These are phyloP conservation scores for Cutaneotrichosporon dermatis DNA, from an alignment of 1,284 basidiomycete genomes.

Conservation along the genomic window DNA sequence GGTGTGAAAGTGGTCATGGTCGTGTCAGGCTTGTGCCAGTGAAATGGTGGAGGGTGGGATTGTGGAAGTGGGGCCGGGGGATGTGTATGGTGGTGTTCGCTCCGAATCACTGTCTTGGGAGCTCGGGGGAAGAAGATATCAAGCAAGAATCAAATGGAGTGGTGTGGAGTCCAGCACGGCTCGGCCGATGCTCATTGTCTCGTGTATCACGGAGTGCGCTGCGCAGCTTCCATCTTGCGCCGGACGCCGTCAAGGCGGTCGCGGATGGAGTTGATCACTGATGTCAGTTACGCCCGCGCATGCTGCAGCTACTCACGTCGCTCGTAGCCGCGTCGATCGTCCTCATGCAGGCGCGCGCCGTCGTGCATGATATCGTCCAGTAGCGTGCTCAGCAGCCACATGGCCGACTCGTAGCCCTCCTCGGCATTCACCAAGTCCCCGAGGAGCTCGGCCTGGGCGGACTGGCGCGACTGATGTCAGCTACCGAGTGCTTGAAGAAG, in stretches of 20 bases:
- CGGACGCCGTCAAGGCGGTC: slow-evolving; percentile 21
- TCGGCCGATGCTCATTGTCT: not conserved
- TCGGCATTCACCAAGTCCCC: slow-evolving; percentile 75
- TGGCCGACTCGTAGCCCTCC: slow-evolving; percentile 86
- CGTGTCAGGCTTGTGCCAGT: not conserved
- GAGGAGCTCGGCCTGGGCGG: slow-evolving; percentile 83
- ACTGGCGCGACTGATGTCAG: slow-evolving; percentile 62
- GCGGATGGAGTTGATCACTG: slow-evolving; percentile 17
- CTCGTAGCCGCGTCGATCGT: slow-evolving; percentile 73
- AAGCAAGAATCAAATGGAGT: not conserved
- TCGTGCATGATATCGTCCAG: slow-evolving; percentile 84
- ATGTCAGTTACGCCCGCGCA: not conserved
- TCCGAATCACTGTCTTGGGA: not conserved
- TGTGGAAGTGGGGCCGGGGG: not conserved
- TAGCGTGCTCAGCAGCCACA: slow-evolving; percentile 86
- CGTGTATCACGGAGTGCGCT: not conserved
- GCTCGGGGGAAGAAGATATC: not conserved
- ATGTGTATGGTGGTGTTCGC: not conserved
- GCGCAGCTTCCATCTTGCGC: slow-evolving; percentile 13
- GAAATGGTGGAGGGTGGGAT: not conserved
- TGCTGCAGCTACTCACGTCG: slow-evolving; percentile 59
- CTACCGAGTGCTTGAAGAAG: no score
- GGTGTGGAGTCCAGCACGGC: not conserved
- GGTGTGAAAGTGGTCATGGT: not conserved
- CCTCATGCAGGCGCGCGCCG: slow-evolving; percentile 74